Percentiles rank a stretch among this genome's conserved stretches.
Conservation (phyloP, 2,329 filamentous ascomycete genomes). For the Fusarium albosuccineum region DNA sequence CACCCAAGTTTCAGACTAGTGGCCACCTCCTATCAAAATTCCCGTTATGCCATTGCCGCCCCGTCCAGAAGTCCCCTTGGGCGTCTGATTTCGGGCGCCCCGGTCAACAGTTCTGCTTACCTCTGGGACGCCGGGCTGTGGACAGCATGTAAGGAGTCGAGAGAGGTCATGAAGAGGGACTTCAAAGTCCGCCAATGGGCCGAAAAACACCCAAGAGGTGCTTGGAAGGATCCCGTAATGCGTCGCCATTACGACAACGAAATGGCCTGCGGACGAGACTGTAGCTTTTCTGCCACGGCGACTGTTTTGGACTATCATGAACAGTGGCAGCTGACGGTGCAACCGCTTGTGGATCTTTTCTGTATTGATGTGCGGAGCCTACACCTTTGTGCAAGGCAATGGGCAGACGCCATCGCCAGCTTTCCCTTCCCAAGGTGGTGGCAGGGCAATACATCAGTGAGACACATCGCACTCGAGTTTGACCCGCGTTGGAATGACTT, state of each 20-base stretch:
- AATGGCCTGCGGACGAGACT: not conserved
- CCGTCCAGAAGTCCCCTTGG: not conserved
- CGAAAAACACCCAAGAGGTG: too few relatives aligned
- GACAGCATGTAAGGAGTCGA: slow-evolving; percentile 3
- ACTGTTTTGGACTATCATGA: not conserved
- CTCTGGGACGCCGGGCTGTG: slow-evolving; percentile 4
- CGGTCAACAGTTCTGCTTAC: not conserved
- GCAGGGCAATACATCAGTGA: not conserved
- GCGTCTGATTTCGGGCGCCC: not conserved
- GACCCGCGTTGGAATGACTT: not conserved
- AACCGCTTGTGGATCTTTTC: not conserved
- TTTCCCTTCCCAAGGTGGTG: not conserved
- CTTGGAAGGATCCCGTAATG: not conserved
- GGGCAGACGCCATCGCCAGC: too few relatives aligned
- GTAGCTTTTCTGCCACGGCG: not conserved
- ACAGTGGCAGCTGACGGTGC: not conserved
- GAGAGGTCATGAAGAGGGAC: not conserved
- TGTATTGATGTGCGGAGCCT: not conserved
- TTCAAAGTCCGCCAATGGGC: not conserved
- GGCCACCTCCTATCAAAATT: too few relatives aligned
- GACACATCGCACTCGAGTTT: slow-evolving; percentile 4
- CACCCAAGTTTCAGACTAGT: not conserved
- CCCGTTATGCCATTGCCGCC: not conserved
- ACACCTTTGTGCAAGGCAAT: not conserved
- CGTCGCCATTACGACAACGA: not conserved